A percentile compares a stretch with the other conserved stretches of the same genome.
phyloP scores from a whole-genome alignment of 306 rosid species.

The Arachis hypogaea region DNA sequence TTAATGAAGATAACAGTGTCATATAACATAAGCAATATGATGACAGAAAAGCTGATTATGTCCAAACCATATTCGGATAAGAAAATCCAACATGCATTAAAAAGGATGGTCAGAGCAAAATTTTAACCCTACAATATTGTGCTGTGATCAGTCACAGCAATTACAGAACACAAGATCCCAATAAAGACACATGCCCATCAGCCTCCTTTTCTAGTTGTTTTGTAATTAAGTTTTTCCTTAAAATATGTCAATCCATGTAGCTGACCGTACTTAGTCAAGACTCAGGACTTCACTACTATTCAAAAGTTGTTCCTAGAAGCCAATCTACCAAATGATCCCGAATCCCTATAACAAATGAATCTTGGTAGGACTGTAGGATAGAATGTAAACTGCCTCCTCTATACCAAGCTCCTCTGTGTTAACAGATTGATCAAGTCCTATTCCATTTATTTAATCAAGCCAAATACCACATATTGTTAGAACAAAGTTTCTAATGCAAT shows the following conservation, averaged over 20 bases:
- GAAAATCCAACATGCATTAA: background rate
- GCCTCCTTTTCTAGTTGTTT: background rate
- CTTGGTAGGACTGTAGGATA: slow-evolving; percentile 7
- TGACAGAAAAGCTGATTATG: slow-evolving; percentile 3
- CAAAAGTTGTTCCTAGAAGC: slow-evolving; percentile 4
- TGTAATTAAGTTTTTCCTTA: too few relatives aligned
- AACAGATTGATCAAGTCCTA: slow-evolving; percentile 2
- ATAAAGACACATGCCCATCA: background rate
- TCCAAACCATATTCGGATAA: slow-evolving; percentile 13
- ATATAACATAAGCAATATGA: slow-evolving; percentile 14
- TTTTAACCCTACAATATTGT: slow-evolving; percentile 5
- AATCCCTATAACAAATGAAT: slow-evolving; percentile 17
- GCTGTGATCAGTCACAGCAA: background rate
- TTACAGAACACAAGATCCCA: slow-evolving; percentile 14
- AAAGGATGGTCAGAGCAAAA: background rate
- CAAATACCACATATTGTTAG: slow-evolving; percentile 18
- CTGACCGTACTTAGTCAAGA: too few relatives aligned
- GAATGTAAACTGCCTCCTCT: slow-evolving; percentile 9
- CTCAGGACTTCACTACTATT: background rate
- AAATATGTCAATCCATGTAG: too few relatives aligned
- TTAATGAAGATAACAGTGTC: background rate
- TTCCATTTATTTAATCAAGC: slow-evolving; percentile 4
- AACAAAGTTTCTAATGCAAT: background rate
- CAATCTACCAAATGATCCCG: slow-evolving; percentile 12
- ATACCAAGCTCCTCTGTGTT: slow-evolving; percentile 6